These are phyloP conservation scores for Acer saccharum DNA, from an alignment of 345 rosid genomes.

Conservation along the genomic window DNA sequence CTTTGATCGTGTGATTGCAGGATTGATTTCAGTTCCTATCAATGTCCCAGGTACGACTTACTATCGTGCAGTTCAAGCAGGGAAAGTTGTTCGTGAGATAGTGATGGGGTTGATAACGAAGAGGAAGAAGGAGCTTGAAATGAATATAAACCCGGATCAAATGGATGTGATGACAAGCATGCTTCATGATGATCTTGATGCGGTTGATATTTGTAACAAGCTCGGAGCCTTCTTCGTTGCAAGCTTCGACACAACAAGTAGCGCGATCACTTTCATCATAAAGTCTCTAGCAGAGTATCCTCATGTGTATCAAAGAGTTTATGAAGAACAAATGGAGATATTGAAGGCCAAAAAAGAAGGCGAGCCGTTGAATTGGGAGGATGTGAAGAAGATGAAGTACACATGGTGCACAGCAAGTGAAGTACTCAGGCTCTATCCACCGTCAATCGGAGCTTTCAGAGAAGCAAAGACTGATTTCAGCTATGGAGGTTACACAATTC, in stretches of 20 bases:
- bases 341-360: constrained; percentile 17
- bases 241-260: constrained; percentile 31
- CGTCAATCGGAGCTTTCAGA: constrained; percentile 25
- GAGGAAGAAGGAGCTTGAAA: constrained; percentile 28
- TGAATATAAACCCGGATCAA: neutral
- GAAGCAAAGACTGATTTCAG: constrained; percentile 30
- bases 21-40: constrained; percentile 33
- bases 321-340: constrained; percentile 30
- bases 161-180: constrained; percentile 21
- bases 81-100: constrained; percentile 15
- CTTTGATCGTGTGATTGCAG: constrained; percentile 21
- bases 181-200: constrained; percentile 21
- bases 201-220: constrained; percentile 26
- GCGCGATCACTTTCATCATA: constrained; percentile 27
- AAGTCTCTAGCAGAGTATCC: constrained; percentile 27
- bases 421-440: constrained; percentile 30
- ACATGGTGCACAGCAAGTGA: constrained; percentile 27
- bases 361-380: constrained; percentile 30
- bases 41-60: constrained; percentile 36
- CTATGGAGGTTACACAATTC: constrained; percentile 27
- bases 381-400: constrained; percentile 33
- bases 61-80: constrained; percentile 24
- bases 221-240: constrained; percentile 30
- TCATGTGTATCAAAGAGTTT: constrained; percentile 21
- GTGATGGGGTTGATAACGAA: constrained; percentile 19